A percentile compares a stretch with the other conserved stretches of the same genome.
Conservation (phyloP, 768 basidiomycete genomes). For the Boletus coccyginus region DNA sequence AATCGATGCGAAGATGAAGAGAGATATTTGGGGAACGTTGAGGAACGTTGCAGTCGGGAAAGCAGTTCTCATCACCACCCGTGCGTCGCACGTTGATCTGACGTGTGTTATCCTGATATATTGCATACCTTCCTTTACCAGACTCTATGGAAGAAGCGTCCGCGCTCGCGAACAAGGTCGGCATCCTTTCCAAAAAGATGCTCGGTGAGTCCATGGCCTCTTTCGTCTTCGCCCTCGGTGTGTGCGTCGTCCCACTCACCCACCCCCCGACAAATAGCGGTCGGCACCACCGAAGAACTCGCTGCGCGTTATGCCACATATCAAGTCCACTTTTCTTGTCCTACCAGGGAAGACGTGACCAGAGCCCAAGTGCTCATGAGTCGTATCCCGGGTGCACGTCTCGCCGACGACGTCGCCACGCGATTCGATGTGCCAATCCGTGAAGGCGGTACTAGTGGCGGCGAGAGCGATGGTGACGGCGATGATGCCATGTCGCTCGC, state of each 20-base stretch:
- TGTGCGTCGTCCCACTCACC: background rate
- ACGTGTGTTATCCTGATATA: too few relatives aligned
- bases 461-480: background rate
- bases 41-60: constrained; percentile 63
- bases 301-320: constrained; percentile 69
- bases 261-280: constrained; percentile 38
- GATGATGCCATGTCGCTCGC: constrained; percentile 44
- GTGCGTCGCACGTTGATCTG: constrained; percentile 35
- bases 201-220: constrained; percentile 46
- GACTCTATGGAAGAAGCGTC: constrained; percentile 87
- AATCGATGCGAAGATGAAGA: constrained; percentile 79
- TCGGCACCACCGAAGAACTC: constrained; percentile 63
- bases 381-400: constrained; percentile 57
- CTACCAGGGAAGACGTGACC: constrained; percentile 56
- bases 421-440: constrained; percentile 68
- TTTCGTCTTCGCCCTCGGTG: background rate
- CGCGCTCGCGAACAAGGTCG: constrained; percentile 71
- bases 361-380: constrained; percentile 62
- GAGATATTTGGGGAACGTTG: constrained; percentile 79
- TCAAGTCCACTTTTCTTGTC: constrained; percentile 73
- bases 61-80: constrained; percentile 70
- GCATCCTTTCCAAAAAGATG: constrained; percentile 69
- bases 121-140: constrained; percentile 18
- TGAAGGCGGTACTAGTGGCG: background rate
- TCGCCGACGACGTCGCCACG: constrained; percentile 73